Conservation (phyloP, 495 filamentous ascomycete genomes). For the Paragyromitra xinjiangensis region DNA sequence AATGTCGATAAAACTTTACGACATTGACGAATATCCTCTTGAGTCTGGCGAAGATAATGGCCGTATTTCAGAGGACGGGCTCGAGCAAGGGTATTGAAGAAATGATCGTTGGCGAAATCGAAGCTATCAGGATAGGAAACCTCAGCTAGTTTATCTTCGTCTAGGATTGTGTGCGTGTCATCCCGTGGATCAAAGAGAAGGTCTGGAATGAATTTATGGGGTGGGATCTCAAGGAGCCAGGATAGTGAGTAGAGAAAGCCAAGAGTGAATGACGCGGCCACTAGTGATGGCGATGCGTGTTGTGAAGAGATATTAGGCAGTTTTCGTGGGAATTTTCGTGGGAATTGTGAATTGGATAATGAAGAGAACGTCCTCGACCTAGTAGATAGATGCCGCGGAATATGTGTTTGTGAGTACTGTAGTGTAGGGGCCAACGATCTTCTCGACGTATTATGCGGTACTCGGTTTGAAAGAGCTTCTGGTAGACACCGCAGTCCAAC, state of each 20-base stretch:
- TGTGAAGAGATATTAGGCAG: neutral
- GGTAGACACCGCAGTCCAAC: conserved; percentile 8
- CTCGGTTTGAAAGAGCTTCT: neutral
- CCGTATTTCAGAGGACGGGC: conserved; percentile 36
- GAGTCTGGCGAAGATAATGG: conserved; percentile 18
- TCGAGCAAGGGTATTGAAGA: conserved; percentile 28
- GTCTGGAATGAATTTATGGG: conserved; percentile 9
- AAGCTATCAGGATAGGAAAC: conserved; percentile 11
- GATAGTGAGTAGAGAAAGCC: conserved; percentile 25
- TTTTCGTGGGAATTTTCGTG: neutral
- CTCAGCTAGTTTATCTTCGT: conserved; percentile 8
- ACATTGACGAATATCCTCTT: neutral
- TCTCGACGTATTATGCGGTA: neutral
- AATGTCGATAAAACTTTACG: neutral
- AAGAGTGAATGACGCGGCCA: conserved; percentile 6
- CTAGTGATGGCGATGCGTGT: neutral
- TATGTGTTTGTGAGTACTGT: neutral
- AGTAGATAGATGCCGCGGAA: neutral
- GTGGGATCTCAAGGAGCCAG: conserved; percentile 30
- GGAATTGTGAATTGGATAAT: neutral
- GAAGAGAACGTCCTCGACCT: neutral
- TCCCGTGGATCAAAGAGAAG: conserved; percentile 27
- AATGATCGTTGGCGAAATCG: conserved; percentile 34
- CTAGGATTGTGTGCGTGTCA: conserved; percentile 7
- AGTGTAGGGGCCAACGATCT: conserved; percentile 5